Evolutionary conservation across 2,329 filamentous ascomycete species (phyloP), one percentile per base, ranked within the genome.

Genomic region (Talaromyces sp.): DNA sequence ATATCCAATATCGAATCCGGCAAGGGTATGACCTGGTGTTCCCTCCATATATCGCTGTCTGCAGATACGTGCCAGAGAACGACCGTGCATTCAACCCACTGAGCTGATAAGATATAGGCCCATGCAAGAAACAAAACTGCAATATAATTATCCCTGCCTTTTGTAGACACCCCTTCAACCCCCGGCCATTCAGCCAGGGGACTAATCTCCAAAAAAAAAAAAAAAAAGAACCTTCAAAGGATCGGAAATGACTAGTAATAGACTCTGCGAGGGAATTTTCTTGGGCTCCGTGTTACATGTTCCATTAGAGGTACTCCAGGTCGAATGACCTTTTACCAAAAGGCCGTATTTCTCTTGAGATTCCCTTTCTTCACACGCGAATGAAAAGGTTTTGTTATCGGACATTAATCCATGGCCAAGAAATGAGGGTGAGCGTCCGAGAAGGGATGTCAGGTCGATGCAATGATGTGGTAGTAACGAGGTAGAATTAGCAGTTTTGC

Each of bases 71-170:
- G 63, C 63, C 1, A 44, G 47, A 36, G 67, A 70, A 31, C 59
- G 57, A 50, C 34, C 33, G 28, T 68, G 67, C 33, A 60, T 57
- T 70, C 67, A 53, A 62, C 65, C 67, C 66, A 72, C 58, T 64
- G 58, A 51, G 63, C 66, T 53, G 67, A 70, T 31, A 69, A 23
- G 2, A 71, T 66, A 64, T 69, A 69, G 8, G 68, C 66, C 66
- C 68, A 71, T 52, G 68, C 68, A 23, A 70, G 40, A 36, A 63
- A 67, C 14, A 71, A 59, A 1, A 68, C 59, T 3, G 63, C 36
- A 2, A 70, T 8, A 57, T 71, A 65, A 40, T 69, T 71, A 6
- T 64, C 66, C 9, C 66, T 42, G 27, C 69, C 68, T 40, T 67
- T 18, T 27, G 10, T 28, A 52, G 42, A 51, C 16, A 58, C 1